These are phyloP conservation scores for Aspergillus niger DNA, from an alignment of 2,329 filamentous ascomycete species.

Conservation along the genomic window DNA sequence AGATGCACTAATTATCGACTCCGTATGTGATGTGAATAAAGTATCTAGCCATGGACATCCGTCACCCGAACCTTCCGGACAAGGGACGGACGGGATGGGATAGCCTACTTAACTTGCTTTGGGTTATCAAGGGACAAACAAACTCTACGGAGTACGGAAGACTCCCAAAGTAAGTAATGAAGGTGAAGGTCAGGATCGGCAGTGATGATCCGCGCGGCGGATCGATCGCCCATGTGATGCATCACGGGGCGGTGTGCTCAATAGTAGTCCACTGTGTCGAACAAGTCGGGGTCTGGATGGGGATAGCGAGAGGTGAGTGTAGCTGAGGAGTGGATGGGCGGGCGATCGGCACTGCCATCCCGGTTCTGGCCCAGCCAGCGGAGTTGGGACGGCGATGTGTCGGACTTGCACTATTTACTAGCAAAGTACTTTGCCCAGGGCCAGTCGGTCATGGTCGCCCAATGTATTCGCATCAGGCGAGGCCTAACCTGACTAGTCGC, in stretches of 20 bases:
- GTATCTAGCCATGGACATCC: background rate
- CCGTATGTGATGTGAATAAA: no score
- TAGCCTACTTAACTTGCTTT: no score
- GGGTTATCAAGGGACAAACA: no score
- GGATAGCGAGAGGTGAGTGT: no score
- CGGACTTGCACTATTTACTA: background rate
- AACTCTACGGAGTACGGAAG: no score
- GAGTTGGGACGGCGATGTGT: background rate
- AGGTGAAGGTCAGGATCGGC: background rate
- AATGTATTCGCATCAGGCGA: background rate
- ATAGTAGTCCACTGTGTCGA: background rate
- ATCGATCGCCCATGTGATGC: slow-evolving; percentile 11
- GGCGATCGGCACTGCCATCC: slow-evolving; percentile 10
- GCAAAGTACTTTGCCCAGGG: no score
- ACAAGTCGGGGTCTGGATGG: no score
- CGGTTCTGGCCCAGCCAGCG: slow-evolving; percentile 4
- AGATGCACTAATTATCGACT: background rate
- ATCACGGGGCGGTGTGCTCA: slow-evolving; percentile 9
- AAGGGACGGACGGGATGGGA: background rate
- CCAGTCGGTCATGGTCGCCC: background rate
- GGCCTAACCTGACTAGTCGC: background rate
- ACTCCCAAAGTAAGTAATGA: background rate
- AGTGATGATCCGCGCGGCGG: slow-evolving; percentile 4
- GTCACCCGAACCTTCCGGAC: background rate
- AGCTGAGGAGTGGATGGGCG: background rate